phyloP scores from a whole-genome alignment of 805 yeast species.

The Candida qinlingensis region DNA sequence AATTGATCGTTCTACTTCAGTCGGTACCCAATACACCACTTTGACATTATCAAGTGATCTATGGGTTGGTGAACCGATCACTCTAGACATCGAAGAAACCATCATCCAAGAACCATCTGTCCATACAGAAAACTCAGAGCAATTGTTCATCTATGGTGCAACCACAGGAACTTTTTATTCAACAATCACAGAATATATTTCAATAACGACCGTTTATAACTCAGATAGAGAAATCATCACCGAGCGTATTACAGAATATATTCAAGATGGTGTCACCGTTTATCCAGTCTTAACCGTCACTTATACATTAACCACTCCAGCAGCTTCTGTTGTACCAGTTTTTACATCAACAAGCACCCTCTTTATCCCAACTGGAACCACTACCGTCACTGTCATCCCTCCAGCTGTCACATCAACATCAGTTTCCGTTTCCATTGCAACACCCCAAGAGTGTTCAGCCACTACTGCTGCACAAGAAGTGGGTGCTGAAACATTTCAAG shows the following conservation, averaged over 20 bases:
- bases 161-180: slow-evolving; percentile 7
- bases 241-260: slow-evolving; percentile 12
- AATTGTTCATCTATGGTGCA: slow-evolving; percentile 14
- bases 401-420: background rate
- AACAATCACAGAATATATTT: slow-evolving; percentile 13
- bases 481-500: background rate
- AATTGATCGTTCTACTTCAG: slow-evolving; percentile 5
- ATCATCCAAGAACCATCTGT: slow-evolving; percentile 5
- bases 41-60: slow-evolving; percentile 14
- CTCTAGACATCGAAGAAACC: slow-evolving; percentile 3
- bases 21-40: slow-evolving; percentile 12
- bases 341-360: background rate
- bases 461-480: background rate
- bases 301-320: slow-evolving; percentile 6
- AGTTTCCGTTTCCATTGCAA: background rate
- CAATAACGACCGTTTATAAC: slow-evolving; percentile 13
- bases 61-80: slow-evolving; percentile 14
- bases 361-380: background rate
- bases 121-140: slow-evolving; percentile 2
- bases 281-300: slow-evolving; percentile 17
- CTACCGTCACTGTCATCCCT: slow-evolving; percentile 1
- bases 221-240: slow-evolving; percentile 7
- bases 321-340: slow-evolving; percentile 1
- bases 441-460: slow-evolving; percentile 1
- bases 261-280: slow-evolving; percentile 9